Evolutionary conservation across 371 early-diverging fungal genomes (phyloP).

Genomic region (Cladochytrium tenue): DNA sequence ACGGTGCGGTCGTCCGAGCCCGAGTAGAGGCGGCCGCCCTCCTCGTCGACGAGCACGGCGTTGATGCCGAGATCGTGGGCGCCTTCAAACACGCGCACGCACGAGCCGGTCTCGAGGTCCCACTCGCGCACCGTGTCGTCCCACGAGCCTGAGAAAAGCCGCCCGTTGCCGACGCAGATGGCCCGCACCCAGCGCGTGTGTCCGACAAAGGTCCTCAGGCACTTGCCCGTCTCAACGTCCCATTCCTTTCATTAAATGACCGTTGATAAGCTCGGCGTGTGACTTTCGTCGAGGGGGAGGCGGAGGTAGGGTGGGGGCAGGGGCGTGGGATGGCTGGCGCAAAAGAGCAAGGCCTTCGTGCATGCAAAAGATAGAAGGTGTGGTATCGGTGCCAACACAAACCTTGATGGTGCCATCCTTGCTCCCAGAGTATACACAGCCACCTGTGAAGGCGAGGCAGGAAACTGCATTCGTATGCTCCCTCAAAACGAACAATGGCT

Average conservation of each 20-base stretch:
- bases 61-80: constrained; percentile 32
- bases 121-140: constrained; percentile 91
- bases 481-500: background rate
- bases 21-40: constrained; percentile 19
- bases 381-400: too few species aligned
- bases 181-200: constrained; percentile 78
- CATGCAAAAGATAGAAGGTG: too few species aligned
- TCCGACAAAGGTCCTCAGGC: constrained; percentile 71
- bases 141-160: constrained; percentile 77
- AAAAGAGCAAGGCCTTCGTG: too few species aligned
- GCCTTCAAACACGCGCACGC: constrained; percentile 40
- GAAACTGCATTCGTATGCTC: constrained; percentile 21
- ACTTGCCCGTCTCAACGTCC: constrained; percentile 73
- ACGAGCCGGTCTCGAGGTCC: constrained; percentile 72
- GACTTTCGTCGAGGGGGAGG: too few species aligned
- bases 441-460: constrained; percentile 14
- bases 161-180: constrained; percentile 10
- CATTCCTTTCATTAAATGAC: constrained; percentile 44
- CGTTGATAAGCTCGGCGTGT: too few species aligned
- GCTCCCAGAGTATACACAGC: constrained; percentile 18
- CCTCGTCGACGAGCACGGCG: constrained; percentile 25
- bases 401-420: constrained; percentile 26
- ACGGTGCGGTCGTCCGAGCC: constrained; percentile 30
- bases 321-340: too few species aligned
- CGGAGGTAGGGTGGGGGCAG: too few species aligned